Conservation (phyloP, 108 stramenopile species). For the Nitzschia sp. region DNA sequence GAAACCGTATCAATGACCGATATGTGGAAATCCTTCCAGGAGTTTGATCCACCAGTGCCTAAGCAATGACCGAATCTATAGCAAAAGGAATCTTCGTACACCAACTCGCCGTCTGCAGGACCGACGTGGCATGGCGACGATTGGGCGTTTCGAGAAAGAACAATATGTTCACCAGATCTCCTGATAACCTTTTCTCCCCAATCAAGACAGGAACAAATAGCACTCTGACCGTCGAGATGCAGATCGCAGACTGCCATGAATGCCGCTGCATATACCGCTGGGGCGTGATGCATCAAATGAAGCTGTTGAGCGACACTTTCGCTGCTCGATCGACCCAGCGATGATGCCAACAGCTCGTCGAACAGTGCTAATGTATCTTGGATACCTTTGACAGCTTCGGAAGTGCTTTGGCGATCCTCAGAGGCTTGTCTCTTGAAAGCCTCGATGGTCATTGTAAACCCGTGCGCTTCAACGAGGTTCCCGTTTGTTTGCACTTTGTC, state of each 20-base stretch:
- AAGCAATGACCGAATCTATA: not conserved
- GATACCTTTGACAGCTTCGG: slow-evolving; percentile 6
- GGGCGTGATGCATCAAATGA: slow-evolving; percentile 18
- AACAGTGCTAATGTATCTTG: slow-evolving; percentile 13
- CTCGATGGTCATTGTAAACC: slow-evolving; percentile 17
- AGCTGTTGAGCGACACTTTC: not conserved
- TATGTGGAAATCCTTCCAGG: not conserved
- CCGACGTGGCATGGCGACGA: no score
- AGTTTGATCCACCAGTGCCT: not conserved
- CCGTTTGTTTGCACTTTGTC: not conserved
- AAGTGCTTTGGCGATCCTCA: not conserved
- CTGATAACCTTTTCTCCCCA: slow-evolving; percentile 12
- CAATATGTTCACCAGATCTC: slow-evolving; percentile 6
- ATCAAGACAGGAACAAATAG: not conserved
- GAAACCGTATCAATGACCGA: not conserved
- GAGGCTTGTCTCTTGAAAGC: slow-evolving; percentile 8
- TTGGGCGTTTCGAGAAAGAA: not conserved
- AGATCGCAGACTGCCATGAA: slow-evolving; percentile 14
- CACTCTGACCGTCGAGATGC: not conserved
- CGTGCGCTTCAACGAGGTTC: slow-evolving; percentile 4
- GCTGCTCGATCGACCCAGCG: not conserved
- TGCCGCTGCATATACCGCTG: slow-evolving; percentile 16
- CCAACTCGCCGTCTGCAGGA: no score
- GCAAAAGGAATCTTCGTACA: slow-evolving; percentile 1
- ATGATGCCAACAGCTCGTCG: slow-evolving; percentile 24